Conservation (phyloP, 352 stramenopile genomes). For the Globisporangium spinosum region DNA sequence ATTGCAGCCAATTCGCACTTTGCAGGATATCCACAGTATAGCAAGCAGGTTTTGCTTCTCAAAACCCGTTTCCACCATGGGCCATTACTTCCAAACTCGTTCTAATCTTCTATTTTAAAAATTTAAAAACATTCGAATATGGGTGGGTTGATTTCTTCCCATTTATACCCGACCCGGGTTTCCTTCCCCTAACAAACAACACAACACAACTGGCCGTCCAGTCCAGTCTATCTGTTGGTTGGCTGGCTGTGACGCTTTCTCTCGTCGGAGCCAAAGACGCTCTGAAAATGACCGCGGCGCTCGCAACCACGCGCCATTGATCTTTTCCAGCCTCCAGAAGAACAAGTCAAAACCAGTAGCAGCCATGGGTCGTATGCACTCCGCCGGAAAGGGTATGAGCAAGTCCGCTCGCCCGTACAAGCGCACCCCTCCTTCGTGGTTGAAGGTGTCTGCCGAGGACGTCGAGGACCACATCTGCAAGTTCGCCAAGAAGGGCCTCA, state of each 20-base stretch:
- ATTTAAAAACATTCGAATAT: background rate
- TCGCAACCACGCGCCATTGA: conserved; percentile 31
- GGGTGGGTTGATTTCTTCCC: background rate
- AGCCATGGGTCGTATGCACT: conserved; percentile 98
- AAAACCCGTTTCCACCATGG: background rate
- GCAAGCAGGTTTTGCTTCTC: background rate
- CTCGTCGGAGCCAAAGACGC: background rate
- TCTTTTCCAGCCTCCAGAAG: conserved; percentile 56
- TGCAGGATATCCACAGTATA: background rate
- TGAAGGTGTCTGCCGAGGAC: conserved; percentile 95
- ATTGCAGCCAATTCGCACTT: background rate
- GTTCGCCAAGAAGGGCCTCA: conserved; percentile 99
- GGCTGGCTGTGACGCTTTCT: conserved; percentile 15
- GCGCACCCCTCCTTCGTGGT: conserved; percentile 97
- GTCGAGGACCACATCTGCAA: conserved; percentile 99
- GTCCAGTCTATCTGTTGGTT: conserved; percentile 21
- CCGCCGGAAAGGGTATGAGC: conserved; percentile 99
- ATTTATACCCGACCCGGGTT: background rate
- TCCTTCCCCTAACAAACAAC: background rate
- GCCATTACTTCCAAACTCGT: background rate
- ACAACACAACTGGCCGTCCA: background rate
- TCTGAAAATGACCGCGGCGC: background rate
- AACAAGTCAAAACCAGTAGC: conserved; percentile 31
- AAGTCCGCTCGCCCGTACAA: conserved; percentile 99
- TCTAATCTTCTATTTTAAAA: background rate